Base-by-base conservation (phyloP, 2,329 filamentous ascomycete genomes). In the Parastagonospora nodorum region DNA sequence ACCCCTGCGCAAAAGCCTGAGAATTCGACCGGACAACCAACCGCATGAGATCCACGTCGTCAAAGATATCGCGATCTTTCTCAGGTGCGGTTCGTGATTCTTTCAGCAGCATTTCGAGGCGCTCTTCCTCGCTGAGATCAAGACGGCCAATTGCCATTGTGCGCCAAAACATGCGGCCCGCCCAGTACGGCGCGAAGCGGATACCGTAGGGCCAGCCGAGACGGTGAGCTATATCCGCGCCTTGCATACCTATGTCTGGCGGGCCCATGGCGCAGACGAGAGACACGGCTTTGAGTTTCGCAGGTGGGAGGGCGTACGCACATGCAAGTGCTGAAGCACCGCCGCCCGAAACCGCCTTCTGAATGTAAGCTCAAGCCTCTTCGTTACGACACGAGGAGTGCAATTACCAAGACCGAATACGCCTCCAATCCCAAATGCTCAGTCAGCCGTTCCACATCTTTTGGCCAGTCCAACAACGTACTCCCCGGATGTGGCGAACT, bases 221-320 rank as follows among this genome's bases (percentile, higher is more conserved):
- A 33, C 63, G 59, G 44, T 66, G 61, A 7, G 45, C 5, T 36
- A 51, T 59, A 24, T 50, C 45, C 8, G 65, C 66, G 8, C 71
- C 67, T 11, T 47, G 56, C 63, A 70, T 69, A 30, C 73, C 67
- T 5, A 75, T 72, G 45, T 75, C 69, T 33, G 69, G 66, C 6
- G 74, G 61, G 0, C 70, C 71, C 8, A 74, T 40, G 30, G 67
- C 69, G 42, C 66, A 71, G 19, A 73, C 54, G 0, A 73, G 40
- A 12, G 63, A 51, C 1, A 61, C 59, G 40, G 49, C 53, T 39
- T 62, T 64, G 19, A 73, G 61, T 14, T 66, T 54, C 1, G 51
- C 9, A 8, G 16, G 5, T 0, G 68, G 67, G 0, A 70, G 52
- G 5, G 48, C 35, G 8, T 43, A 37, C 1, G 69, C 69, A 52